These are phyloP conservation scores for Phymatotrichopsis omnivora DNA, from an alignment of 2,329 filamentous ascomycete species.

Conservation along the genomic window DNA sequence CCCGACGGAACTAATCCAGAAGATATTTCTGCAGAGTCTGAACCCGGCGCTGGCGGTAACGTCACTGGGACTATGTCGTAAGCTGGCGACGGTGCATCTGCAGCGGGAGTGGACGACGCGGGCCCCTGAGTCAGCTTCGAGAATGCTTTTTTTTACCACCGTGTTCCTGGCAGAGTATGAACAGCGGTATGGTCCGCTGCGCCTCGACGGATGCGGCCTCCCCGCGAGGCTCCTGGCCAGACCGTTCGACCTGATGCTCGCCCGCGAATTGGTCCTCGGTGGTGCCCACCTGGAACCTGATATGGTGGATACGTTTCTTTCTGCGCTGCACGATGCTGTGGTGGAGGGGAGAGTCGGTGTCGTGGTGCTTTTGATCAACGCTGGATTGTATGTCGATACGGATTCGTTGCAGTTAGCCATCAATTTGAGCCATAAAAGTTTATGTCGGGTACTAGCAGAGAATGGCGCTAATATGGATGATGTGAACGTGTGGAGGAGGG, in stretches of 20 bases:
- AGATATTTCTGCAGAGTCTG: slow-evolving; percentile 3
- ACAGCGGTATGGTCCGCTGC: neutral
- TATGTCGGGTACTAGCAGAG: slow-evolving; percentile 4
- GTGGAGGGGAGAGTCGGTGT: neutral
- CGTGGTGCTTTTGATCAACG: neutral
- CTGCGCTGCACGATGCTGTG: slow-evolving; percentile 2
- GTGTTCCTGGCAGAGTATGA: slow-evolving; percentile 1
- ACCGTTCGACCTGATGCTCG: neutral
- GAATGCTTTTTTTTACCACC: slow-evolving; percentile 1
- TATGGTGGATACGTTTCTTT: neutral
- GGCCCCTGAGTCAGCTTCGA: neutral
- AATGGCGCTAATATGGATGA: slow-evolving; percentile 3
- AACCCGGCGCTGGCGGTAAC: slow-evolving; percentile 8
- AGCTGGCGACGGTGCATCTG: slow-evolving; percentile 2
- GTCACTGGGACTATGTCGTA: slow-evolving; percentile 6
- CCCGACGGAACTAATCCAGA: slow-evolving; percentile 10
- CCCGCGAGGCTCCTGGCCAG: neutral
- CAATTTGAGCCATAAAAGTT: slow-evolving; percentile 1
- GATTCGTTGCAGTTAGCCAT: slow-evolving; percentile 10
- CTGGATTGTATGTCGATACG: slow-evolving; percentile 1
- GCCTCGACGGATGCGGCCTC: neutral
- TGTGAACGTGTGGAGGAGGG: slow-evolving; percentile 17
- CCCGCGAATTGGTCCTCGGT: neutral
- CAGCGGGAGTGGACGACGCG: neutral
- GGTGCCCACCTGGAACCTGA: neutral